Evolutionary conservation across 257 asterid species (phyloP).

Genomic region (Ilex aquifolium): DNA sequence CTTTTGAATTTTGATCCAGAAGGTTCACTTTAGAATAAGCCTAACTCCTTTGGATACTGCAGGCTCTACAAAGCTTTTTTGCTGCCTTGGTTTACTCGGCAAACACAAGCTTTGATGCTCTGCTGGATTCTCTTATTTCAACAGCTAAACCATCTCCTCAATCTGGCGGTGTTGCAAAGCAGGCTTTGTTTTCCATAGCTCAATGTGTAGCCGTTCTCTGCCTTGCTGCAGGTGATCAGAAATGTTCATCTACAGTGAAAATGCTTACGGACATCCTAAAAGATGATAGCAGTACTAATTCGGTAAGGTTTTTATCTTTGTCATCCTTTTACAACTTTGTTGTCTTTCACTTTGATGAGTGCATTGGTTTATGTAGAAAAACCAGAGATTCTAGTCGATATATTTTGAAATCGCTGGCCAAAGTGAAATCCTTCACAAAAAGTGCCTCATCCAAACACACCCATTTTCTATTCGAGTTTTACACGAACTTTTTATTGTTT

Average conservation of each 20-base stretch:
- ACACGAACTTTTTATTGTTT: no score
- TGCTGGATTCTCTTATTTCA: constrained; percentile 91
- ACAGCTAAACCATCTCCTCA: constrained; percentile 82
- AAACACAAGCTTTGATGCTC: constrained; percentile 88
- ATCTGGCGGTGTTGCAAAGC: constrained; percentile 90
- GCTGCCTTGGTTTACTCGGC: constrained; percentile 83
- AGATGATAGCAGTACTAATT: constrained; percentile 66
- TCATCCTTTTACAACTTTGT: neutral
- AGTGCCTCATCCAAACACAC: no score
- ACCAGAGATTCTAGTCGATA: no score
- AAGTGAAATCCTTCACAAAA: no score
- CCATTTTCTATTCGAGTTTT: no score
- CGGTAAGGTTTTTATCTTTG: constrained; percentile 38
- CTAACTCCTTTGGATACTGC: constrained; percentile 28
- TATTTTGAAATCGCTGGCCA: no score
- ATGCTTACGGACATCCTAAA: constrained; percentile 92
- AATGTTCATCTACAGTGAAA: constrained; percentile 75
- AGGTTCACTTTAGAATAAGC: constrained; percentile 9
- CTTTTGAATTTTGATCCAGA: constrained; percentile 10
- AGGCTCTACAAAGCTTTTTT: constrained; percentile 91
- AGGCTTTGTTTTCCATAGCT: constrained; percentile 92
- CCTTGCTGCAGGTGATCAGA: constrained; percentile 83
- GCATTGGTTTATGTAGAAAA: no score
- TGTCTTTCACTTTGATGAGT: neutral
- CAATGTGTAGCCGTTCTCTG: constrained; percentile 98